Evolutionary conservation across 176 grass and related monocot species (phyloP), one percentile per base, ranked within the genome.

Genomic region (Phragmites australis): DNA sequence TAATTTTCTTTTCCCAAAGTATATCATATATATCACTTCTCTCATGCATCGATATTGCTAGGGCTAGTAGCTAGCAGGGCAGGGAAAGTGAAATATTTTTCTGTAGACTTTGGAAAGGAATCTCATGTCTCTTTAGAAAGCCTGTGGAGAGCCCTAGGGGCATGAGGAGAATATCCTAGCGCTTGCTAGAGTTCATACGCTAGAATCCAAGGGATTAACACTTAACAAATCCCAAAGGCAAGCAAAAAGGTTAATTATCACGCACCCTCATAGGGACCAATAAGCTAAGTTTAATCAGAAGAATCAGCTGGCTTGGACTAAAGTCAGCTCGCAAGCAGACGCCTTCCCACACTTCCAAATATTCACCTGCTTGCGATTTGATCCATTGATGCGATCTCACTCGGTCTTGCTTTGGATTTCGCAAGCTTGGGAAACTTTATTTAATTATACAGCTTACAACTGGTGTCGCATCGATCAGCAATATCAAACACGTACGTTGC

Each of bases 271-370:
- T 77, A 69, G 76, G 71, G 54, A 69, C 37, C 72, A 81, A 70
- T 71, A 50, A 54, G n/a, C n/a, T n/a, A n/a, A n/a, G n/a, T n/a
- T n/a, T n/a, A n/a, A n/a, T n/a, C n/a, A n/a, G n/a, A n/a, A n/a
- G n/a, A n/a, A n/a, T n/a, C n/a, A n/a, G n/a, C 66, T 46, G 46
- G 72, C 75, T 82, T 86, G 81, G 70, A 83, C 83, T 87, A 94
- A 97, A 94, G 94, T 97, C 92, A 97, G 94, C 94, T 89, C 85
- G 77, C 89, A 85, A 87, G 89, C 75, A 67, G 87, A 97, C 85
- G 85, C 78, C 71, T 86, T 87, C 87, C 82, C 94, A 90, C 74
- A 87, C 65, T 83, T 90, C 90, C 64, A 97, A 97, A 97, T 83
- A 97, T 97, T 97, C 94, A 91, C 92, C 87, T 75, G 21, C 47